A percentile compares a stretch with the other conserved stretches of the same genome.
Evolutionary conservation across 78 protist genomes (phyloP).

Genomic region (Blattamonas nauphoetae): DNA sequence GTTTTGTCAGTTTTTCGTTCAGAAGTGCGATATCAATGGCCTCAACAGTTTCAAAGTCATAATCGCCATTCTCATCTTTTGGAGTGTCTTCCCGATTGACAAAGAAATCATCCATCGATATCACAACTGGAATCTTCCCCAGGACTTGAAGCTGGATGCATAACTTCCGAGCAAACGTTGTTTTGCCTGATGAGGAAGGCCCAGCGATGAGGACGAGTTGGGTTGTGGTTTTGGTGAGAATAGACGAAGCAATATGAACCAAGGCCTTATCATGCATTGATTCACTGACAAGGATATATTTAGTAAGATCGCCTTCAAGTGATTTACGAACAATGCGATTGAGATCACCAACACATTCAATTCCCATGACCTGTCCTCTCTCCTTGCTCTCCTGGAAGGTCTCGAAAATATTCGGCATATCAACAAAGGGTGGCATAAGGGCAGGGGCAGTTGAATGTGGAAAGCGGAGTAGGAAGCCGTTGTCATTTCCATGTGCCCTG

Average conservation of each 20-base stretch:
- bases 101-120: constrained; percentile 37
- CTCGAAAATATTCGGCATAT: neutral
- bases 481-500: neutral
- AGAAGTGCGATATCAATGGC: neutral
- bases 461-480: constrained; percentile 13
- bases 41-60: constrained; percentile 35
- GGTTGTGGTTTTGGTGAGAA: neutral
- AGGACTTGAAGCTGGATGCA: constrained; percentile 17
- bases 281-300: constrained; percentile 19
- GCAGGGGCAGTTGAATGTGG: neutral
- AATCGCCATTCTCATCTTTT: constrained; percentile 16
- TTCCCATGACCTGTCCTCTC: neutral
- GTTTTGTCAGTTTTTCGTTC: neutral
- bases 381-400: neutral
- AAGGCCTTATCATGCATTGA: neutral
- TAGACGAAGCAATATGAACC: neutral
- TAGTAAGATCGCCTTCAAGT: neutral
- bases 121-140: constrained; percentile 11
- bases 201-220: constrained; percentile 37
- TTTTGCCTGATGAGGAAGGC: constrained; percentile 52
- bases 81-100: neutral
- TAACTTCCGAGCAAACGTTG: constrained; percentile 35
- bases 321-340: neutral
- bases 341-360: constrained; percentile 15
- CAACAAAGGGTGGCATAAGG: constrained; percentile 6